Conservation (phyloP, 129 eudicot genomes). For the Saposhnikovia divaricata region DNA sequence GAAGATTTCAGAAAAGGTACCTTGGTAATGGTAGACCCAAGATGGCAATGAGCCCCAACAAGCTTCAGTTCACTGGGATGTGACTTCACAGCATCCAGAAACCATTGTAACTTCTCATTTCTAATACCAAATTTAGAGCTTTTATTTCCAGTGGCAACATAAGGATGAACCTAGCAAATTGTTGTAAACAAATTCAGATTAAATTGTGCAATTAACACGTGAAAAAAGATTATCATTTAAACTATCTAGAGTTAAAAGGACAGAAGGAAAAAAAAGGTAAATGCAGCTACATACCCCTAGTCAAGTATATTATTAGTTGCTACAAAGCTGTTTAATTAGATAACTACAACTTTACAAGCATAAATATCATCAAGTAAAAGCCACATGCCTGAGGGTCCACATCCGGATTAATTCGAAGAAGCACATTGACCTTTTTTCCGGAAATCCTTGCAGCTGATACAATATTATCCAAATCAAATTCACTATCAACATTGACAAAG, state of each 20-base stretch:
- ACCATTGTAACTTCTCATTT: conserved; percentile 96
- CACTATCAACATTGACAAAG: conserved; percentile 87
- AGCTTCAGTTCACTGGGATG: conserved; percentile 88
- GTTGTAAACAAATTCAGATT: too few species aligned
- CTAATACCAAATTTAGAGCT: conserved; percentile 92
- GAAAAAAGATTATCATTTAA: too few species aligned
- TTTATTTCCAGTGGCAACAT: conserved; percentile 96
- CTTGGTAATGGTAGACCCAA: conserved; percentile 97
- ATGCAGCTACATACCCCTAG: too few species aligned
- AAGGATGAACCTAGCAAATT: conserved; percentile 69
- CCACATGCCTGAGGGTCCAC: conserved; percentile 85
- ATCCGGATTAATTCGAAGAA: conserved; percentile 78
- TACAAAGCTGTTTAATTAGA: too few species aligned
- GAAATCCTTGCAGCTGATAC: conserved; percentile 81
- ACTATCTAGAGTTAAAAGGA: too few species aligned
- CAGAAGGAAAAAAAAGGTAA: too few species aligned
- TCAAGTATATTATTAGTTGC: too few species aligned
- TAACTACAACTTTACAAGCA: too few species aligned
- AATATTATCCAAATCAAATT: conserved; percentile 89
- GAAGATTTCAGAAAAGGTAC: conserved; percentile 21
- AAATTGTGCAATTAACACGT: too few species aligned
- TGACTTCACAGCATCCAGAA: conserved; percentile 91
- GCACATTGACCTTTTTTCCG: conserved; percentile 51
- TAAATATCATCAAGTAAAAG: too few species aligned
- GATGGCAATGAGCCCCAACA: conserved; percentile 98